Evolutionary conservation across 176 grass and related monocot genomes (phyloP).

Genomic region (Oryza officinalis): DNA sequence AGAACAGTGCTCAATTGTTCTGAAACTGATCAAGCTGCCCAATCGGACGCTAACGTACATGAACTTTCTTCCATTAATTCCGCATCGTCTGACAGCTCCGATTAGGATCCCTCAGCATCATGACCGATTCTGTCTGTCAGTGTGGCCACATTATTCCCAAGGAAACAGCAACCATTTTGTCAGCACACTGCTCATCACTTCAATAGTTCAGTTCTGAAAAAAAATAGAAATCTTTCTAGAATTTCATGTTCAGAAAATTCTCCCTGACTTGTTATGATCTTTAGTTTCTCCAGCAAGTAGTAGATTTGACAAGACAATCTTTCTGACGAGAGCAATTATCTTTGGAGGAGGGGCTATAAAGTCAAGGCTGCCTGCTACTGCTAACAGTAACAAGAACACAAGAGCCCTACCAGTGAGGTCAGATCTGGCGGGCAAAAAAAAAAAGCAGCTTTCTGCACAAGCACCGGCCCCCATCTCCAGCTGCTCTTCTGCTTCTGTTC

Average conservation of each 20-base stretch:
- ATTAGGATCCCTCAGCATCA: conserved; percentile 2
- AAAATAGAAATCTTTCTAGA: background rate
- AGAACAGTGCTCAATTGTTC: background rate
- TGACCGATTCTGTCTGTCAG: background rate
- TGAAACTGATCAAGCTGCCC: background rate
- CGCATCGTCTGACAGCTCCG: background rate
- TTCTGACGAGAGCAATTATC: background rate
- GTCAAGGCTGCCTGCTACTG: conserved; percentile 15
- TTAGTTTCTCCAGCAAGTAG: background rate
- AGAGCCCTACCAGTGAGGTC: background rate
- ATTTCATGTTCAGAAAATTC: background rate
- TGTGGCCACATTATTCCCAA: background rate
- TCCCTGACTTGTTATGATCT: background rate
- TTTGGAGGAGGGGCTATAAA: conserved; percentile 2
- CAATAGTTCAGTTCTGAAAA: background rate
- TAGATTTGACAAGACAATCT: conserved; percentile 6
- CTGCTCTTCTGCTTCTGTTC: background rate
- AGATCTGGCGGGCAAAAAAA: background rate
- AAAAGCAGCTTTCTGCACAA: background rate
- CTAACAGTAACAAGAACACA: background rate
- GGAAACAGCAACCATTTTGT: background rate
- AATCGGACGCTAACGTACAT: background rate
- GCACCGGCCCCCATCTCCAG: background rate
- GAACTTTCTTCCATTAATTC: background rate
- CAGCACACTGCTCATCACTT: background rate